Base-by-base conservation (phyloP, 2,329 filamentous ascomycete genomes). In the Lasiodiplodia hormozganensis region DNA sequence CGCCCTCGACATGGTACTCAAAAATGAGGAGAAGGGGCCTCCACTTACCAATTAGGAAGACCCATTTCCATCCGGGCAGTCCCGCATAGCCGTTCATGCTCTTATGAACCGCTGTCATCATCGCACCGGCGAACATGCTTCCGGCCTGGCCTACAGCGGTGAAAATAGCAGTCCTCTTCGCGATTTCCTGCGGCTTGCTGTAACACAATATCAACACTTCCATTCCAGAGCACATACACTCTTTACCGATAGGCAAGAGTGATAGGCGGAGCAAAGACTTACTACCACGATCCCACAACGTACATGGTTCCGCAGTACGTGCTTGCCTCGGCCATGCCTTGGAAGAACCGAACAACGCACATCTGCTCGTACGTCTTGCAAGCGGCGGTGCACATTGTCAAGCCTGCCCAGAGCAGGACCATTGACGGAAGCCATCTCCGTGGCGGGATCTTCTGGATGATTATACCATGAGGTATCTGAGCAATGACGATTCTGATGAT, bases 41-140 rank as follows among this genome's bases (percentile, higher is more conserved):
- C 10, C 4, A 18, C 67, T 67, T 68, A 75, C 74, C 75, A 36
- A 76, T 73, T 16, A 76, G 67, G 36, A 76, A 76, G 0, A 76
- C 74, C 74, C 75, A 76, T 43, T 75, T 74, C 75, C 74, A 76
- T 4, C 74, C 74, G 40, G 71, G 68, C 14, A 76, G 72, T 16
- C 72, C 70, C 2, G 65, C 71, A 31, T 72, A 69, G 0, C 64
- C 70, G 36, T 75, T 70, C 49, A 76, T 68, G n/a, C 72, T 70
- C 49, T 74, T 53, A 25, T 76, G 75, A 71, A 76, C 75, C 4
- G 75, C 74, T n/a, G 75, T 76, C 75, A 76, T 76, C 75, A 76
- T 76, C 11, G 75, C 72, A 31, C 75, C 74, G 38, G 75, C 74
- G 31, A 75, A 76, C 75, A 76, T 76, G 49, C 74, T 76, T 16